These are phyloP conservation scores for Porcisia deanei DNA, from an alignment of 208 protist species.

Conservation along the genomic window DNA sequence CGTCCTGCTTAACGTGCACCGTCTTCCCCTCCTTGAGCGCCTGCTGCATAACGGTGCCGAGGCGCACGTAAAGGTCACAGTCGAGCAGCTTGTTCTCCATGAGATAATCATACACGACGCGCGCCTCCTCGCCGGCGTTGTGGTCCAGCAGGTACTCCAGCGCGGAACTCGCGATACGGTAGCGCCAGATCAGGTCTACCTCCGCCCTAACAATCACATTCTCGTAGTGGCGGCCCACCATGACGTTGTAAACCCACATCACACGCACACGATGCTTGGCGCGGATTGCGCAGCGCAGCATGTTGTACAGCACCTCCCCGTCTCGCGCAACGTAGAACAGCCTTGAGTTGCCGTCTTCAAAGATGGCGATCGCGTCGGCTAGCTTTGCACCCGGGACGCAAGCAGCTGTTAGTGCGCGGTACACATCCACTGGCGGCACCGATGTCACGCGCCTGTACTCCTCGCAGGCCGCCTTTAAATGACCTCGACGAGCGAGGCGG, in stretches of 20 bases:
- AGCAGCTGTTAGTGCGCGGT: constrained; percentile 82
- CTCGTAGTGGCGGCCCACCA: constrained; percentile 86
- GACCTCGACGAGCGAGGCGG: constrained; percentile 63
- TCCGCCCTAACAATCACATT: constrained; percentile 81
- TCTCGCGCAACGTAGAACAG: constrained; percentile 88
- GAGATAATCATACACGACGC: constrained; percentile 73
- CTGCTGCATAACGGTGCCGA: constrained; percentile 74
- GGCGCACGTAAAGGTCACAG: constrained; percentile 79
- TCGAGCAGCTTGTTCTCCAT: constrained; percentile 59
- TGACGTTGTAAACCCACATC: constrained; percentile 90
- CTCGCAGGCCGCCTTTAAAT: constrained; percentile 88
- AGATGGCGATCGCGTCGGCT: constrained; percentile 86
- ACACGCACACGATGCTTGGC: constrained; percentile 82
- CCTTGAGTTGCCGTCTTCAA: constrained; percentile 83
- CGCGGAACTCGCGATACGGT: constrained; percentile 68
- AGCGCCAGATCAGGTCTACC: constrained; percentile 83
- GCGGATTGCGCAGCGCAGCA: constrained; percentile 81
- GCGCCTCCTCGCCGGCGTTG: constrained; percentile 72
- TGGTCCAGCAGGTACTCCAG: constrained; percentile 76
- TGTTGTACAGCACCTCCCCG: constrained; percentile 82
- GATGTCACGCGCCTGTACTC: constrained; percentile 85
- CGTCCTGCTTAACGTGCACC: constrained; percentile 35
- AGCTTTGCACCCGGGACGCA: constrained; percentile 76
- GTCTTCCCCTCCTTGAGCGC: constrained; percentile 75
- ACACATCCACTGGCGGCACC: constrained; percentile 88